A percentile compares a stretch with the other conserved stretches of the same genome.
Evolutionary conservation across 768 basidiomycete genomes (phyloP).

Genomic region (Lactarius akahatsu): DNA sequence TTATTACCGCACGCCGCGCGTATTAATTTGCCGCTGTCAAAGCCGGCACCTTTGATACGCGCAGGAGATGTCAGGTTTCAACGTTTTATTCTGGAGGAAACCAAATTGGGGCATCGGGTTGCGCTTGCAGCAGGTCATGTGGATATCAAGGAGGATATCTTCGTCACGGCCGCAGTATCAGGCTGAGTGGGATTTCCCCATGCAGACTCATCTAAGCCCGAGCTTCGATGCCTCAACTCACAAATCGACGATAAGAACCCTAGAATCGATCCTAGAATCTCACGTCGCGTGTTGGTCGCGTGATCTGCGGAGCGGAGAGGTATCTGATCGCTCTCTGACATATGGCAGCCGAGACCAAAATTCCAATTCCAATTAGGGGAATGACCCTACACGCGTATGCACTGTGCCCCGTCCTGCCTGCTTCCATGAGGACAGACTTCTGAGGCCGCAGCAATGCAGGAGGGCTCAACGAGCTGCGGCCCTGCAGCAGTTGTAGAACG

Average conservation of each 20-base stretch:
- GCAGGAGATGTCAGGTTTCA: not conserved
- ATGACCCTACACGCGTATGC: too few species aligned
- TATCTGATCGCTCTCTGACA: constrained; percentile 1
- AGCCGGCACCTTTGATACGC: not conserved
- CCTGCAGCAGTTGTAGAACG: not conserved
- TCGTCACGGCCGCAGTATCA: not conserved
- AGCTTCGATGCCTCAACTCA: not conserved
- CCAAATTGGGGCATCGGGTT: not conserved
- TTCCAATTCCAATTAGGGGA: not conserved
- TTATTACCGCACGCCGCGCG: too few species aligned
- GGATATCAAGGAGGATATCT: too few species aligned
- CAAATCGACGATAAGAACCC: not conserved
- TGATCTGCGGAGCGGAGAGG: not conserved
- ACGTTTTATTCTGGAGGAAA: not conserved
- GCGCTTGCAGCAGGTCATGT: not conserved
- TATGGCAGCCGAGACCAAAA: not conserved
- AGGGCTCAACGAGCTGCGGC: not conserved
- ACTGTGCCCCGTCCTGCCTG: not conserved
- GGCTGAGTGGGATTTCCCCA: not conserved
- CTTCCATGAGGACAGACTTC: constrained; percentile 8
- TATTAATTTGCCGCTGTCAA: not conserved
- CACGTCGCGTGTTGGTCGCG: not conserved
- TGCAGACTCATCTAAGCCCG: not conserved
- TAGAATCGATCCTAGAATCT: not conserved
- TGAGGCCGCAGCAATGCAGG: not conserved